phyloP scores from a whole-genome alignment of 805 yeast species.

The Tetrapisispora phaffii region DNA sequence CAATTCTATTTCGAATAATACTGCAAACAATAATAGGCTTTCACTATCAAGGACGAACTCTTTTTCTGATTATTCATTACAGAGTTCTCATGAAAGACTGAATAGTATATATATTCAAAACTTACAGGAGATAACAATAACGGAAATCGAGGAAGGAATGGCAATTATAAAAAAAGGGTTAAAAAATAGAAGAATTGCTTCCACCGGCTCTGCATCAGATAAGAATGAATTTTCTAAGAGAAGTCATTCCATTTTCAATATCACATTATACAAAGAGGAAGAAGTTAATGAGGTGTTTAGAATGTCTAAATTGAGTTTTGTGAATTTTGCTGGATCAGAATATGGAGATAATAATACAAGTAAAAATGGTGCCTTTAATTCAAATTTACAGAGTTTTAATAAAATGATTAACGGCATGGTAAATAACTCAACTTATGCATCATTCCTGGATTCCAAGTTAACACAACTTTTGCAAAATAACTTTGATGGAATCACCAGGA shows the following conservation, averaged over 20 bases:
- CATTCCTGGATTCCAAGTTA: conserved; percentile 73
- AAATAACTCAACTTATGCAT: conserved; percentile 52
- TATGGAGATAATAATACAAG: conserved; percentile 93
- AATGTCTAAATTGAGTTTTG: conserved; percentile 44
- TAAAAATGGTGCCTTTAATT: conserved; percentile 49
- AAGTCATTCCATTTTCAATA: conserved; percentile 80
- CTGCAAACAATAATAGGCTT: background rate
- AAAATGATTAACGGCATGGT: conserved; percentile 72
- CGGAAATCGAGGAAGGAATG: conserved; percentile 58
- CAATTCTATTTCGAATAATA: background rate
- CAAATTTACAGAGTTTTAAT: conserved; percentile 62
- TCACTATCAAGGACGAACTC: conserved; percentile 2
- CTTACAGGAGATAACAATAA: conserved; percentile 49
- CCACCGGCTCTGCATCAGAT: conserved; percentile 45
- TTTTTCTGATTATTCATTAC: background rate
- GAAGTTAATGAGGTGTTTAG: conserved; percentile 38
- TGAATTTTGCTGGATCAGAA: conserved; percentile 93
- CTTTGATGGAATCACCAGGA: conserved; percentile 78
- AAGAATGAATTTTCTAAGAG: conserved; percentile 80
- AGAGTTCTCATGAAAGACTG: conserved; percentile 31
- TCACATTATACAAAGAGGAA: conserved; percentile 52
- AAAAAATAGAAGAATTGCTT: conserved; percentile 63
- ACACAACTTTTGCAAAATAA: conserved; percentile 70
- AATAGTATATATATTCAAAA: conserved; percentile 69
- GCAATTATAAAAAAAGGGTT: conserved; percentile 60